phyloP scores from a whole-genome alignment of 305 asterid genomes.

The Petunia hybrid region DNA sequence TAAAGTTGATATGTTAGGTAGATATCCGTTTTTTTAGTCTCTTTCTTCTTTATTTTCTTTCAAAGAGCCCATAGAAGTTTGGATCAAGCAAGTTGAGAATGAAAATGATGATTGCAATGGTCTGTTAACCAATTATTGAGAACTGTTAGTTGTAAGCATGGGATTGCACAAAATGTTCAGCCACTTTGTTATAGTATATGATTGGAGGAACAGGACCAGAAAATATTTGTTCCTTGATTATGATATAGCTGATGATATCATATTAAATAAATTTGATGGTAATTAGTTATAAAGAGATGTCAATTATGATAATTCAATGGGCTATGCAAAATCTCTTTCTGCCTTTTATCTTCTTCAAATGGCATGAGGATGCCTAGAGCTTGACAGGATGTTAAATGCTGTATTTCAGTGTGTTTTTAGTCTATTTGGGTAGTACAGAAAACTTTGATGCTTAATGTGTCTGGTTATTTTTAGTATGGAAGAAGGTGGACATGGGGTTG shows the following conservation, averaged over 20 bases:
- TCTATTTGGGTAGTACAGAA: slow-evolving; percentile 14
- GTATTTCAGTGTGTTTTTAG: background rate
- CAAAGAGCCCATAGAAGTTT: background rate
- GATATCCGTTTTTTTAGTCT: background rate
- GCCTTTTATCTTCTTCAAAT: slow-evolving; percentile 19
- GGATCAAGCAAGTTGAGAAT: slow-evolving; percentile 18
- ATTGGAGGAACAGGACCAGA: background rate
- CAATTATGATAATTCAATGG: background rate
- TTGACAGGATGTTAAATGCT: slow-evolving; percentile 11
- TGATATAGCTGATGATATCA: slow-evolving; percentile 4
- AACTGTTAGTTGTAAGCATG: background rate
- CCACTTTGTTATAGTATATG: background rate
- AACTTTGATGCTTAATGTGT: background rate
- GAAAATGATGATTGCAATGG: background rate
- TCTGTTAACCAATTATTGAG: background rate
- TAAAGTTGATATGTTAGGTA: background rate
- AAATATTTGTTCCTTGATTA: background rate
- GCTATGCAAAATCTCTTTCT: background rate
- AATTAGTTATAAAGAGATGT: too few relatives aligned
- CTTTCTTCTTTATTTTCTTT: background rate
- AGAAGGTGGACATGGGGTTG: background rate
- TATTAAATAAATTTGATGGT: background rate
- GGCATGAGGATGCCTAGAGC: background rate
- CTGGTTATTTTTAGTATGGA: background rate
- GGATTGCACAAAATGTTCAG: background rate